Percentiles rank a stretch among this genome's conserved stretches.
These are phyloP conservation scores for Turnera subulata DNA, from an alignment of 345 rosid species.

Conservation along the genomic window DNA sequence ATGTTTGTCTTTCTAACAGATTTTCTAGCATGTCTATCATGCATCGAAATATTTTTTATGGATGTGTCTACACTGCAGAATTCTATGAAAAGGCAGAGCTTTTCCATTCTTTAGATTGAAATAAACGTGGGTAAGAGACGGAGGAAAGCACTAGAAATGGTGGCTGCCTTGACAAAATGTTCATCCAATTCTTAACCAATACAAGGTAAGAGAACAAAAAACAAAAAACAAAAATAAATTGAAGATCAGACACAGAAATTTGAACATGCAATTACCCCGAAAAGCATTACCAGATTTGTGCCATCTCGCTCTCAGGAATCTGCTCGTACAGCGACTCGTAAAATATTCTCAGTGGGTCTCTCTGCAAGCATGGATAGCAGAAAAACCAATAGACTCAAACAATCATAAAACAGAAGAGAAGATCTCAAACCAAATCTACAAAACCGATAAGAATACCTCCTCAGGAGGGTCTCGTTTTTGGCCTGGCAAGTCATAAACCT, in stretches of 20 bases:
- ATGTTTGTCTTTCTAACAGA: too few species aligned
- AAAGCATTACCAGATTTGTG: constrained; percentile 77
- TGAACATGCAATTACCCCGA: neutral
- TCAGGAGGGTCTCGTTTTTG: constrained; percentile 85
- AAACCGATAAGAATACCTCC: constrained; percentile 56
- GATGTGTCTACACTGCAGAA: too few species aligned
- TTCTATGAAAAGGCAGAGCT: too few species aligned
- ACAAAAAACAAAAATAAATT: too few species aligned
- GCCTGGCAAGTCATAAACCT: constrained; percentile 80
- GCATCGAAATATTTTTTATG: too few species aligned
- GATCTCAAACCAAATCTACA: neutral
- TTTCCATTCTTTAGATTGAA: too few species aligned
- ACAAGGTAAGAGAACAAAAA: too few species aligned
- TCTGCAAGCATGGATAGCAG: constrained; percentile 49
- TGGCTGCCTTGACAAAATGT: too few species aligned
- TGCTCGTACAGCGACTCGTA: constrained; percentile 78
- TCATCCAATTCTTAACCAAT: too few species aligned
- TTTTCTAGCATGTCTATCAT: too few species aligned
- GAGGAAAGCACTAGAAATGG: neutral
- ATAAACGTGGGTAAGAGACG: neutral
- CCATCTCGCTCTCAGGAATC: constrained; percentile 81
- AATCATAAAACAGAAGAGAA: neutral
- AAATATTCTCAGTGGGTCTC: constrained; percentile 92
- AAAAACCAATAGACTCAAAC: constrained; percentile 11
- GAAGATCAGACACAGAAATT: too few species aligned